A percentile compares a stretch with the other conserved stretches of the same genome.
phyloP scores from a whole-genome alignment of 202 grass and related monocot species.

The Cymbopogon flexuosus region DNA sequence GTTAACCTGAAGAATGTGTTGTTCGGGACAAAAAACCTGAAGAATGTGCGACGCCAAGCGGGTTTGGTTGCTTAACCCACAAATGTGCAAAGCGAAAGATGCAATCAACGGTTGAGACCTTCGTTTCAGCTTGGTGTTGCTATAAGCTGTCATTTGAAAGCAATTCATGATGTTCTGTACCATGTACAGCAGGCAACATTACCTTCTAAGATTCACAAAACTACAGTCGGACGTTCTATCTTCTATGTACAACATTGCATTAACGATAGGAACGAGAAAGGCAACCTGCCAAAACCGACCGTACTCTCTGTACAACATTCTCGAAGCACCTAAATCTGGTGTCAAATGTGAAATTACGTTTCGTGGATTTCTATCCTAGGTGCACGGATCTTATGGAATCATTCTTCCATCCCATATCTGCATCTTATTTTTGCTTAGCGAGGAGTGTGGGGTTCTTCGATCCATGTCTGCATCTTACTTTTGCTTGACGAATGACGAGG shows the following conservation, averaged over 20 bases:
- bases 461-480: conserved; percentile 4
- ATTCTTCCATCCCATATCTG: too few species aligned
- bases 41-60: neutral
- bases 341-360: neutral
- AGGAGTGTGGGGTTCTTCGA: neutral
- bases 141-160: neutral
- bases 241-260: conserved; percentile 6
- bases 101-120: neutral
- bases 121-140: neutral
- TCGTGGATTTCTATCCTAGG: neutral
- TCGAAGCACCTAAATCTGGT: neutral
- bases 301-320: conserved; percentile 17
- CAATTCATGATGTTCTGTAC: neutral
- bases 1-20: too few species aligned
- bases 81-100: neutral
- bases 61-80: too few species aligned
- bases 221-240: neutral
- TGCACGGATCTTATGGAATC: too few species aligned
- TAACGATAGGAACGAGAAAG: neutral
- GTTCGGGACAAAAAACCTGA: too few species aligned
- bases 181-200: neutral
- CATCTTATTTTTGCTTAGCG: too few species aligned
- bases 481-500: neutral
- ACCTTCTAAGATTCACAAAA: neutral
- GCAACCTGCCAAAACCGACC: neutral